Conservation (phyloP, 495 filamentous ascomycete genomes). For the Xylaria acuta region DNA sequence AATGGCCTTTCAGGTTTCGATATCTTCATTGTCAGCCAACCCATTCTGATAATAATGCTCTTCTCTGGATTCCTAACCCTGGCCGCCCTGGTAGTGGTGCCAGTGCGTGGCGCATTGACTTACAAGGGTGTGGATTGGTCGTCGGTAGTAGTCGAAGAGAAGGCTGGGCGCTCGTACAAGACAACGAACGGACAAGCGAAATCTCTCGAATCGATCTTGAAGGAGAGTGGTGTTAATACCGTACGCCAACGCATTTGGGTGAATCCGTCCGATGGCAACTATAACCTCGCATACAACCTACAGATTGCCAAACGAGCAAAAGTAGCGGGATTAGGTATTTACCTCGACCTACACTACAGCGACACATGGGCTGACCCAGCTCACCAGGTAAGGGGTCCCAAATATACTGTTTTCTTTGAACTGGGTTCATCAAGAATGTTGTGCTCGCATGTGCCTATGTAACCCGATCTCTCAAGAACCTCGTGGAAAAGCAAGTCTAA, state of each 20-base stretch:
- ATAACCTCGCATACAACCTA: conserved; percentile 74
- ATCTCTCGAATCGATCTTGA: conserved; percentile 68
- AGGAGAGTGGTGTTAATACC: conserved; percentile 69
- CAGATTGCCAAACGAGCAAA: conserved; percentile 68
- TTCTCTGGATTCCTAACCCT: conserved; percentile 29
- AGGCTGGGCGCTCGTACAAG: conserved; percentile 65
- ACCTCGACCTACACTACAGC: conserved; percentile 73
- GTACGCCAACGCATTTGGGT: conserved; percentile 78
- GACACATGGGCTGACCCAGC: conserved; percentile 66
- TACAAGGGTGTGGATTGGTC: conserved; percentile 78
- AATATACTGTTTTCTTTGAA: not conserved
- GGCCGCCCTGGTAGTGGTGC: conserved; percentile 29
- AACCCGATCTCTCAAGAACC: not conserved
- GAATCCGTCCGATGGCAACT: conserved; percentile 67
- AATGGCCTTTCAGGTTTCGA: not conserved
- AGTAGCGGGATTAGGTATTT: conserved; percentile 67
- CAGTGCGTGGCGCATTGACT: conserved; percentile 55
- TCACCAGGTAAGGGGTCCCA: conserved; percentile 38
- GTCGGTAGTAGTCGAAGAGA: conserved; percentile 69
- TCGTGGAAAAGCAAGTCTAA: conserved; percentile 7
- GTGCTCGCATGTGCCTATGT: not conserved
- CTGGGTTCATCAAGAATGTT: not conserved
- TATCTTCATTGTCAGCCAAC: not conserved
- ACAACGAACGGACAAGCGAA: conserved; percentile 57
- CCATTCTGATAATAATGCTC: conserved; percentile 29